phyloP scores from a whole-genome alignment of 352 stramenopile genomes.

The Phytopythium boreale region DNA sequence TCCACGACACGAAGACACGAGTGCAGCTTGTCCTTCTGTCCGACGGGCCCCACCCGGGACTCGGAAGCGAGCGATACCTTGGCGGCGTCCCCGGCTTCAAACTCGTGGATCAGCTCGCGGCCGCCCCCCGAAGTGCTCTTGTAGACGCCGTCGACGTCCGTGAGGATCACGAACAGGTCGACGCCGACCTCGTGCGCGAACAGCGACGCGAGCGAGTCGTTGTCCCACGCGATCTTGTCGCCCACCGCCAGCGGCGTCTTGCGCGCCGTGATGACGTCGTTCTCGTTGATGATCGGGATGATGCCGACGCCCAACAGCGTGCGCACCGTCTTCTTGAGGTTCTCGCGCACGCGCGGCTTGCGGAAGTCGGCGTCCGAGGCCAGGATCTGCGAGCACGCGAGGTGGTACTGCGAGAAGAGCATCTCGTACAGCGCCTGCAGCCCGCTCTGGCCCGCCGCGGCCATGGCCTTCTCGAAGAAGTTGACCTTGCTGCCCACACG shows the following conservation, averaged over 20 bases:
- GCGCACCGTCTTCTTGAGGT: conserved; percentile 60
- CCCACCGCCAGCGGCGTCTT: conserved; percentile 55
- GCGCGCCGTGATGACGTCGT: conserved; percentile 76
- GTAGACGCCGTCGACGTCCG: conserved; percentile 70
- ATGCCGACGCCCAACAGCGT: conserved; percentile 78
- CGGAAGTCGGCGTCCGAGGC: conserved; percentile 79
- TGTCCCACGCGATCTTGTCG: conserved; percentile 79
- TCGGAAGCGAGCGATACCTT: conserved; percentile 40
- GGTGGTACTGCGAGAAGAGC: conserved; percentile 82
- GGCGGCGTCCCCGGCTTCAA: conserved; percentile 29
- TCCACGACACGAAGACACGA: conserved; percentile 80
- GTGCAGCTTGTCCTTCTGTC: conserved; percentile 80
- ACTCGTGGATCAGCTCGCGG: conserved; percentile 42
- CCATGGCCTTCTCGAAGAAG: conserved; percentile 76
- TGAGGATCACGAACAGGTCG: conserved; percentile 78
- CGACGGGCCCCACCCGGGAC: conserved; percentile 56
- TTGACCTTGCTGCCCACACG: conserved; percentile 47
- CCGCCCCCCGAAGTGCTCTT: conserved; percentile 18
- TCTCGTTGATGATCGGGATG: conserved; percentile 86
- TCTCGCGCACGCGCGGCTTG: conserved; percentile 53
- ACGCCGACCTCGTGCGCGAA: conserved; percentile 71
- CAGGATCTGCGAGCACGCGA: conserved; percentile 80
- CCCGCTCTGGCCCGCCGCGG: conserved; percentile 66
- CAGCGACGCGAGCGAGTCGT: conserved; percentile 78
- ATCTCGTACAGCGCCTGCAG: conserved; percentile 86